Base-by-base conservation (phyloP, 108 stramenopile species). In the Fragilaria crotonensis region DNA sequence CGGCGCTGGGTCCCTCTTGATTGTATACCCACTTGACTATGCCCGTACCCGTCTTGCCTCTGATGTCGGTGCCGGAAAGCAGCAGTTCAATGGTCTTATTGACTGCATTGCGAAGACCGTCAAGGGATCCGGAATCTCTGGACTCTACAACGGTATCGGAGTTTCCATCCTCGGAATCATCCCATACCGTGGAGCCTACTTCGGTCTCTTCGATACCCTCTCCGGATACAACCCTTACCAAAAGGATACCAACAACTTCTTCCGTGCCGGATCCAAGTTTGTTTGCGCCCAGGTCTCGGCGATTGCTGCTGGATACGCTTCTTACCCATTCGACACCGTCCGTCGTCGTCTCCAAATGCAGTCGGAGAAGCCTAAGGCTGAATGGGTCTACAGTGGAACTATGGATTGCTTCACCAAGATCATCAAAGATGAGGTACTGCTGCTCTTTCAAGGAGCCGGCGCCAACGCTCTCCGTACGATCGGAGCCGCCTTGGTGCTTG, bases 301-400 rank as follows among this genome's bases (percentile, higher is more conserved):
- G 60, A 90, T 94, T 59, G 52, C 77, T 33, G 94, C 97, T 47
- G 97, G 95, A 45, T 93, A 95, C 77, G 92, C 89, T 54, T 96
- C 96, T n/a, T 99, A 99, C 84, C 98, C 98, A 30, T 95, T 99
- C 65, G 98, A 99, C 63, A 99, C 98, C 57, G 84, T 99, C 75
- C 97, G 96, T 75, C 97, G 98, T 80, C 97, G 98, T 80, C 87
- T 99, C 54, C 95, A 96, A 75, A 98, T 98, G 95, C 94, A 98
- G 70, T 93, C 98, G 20, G 94, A 94, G 77, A 96, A 96, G 89
- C 96, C 96, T 63, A 73, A 93, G 76, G 74, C 60, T 7, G 82
- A 97, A 58, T 94, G 94, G 93, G 71, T 94, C 32, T 98, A 98
- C 95, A 89, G 75, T 69, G 95, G 95, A 33, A 97, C 96, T 52